Evolutionary conservation across 2,329 filamentous ascomycete genomes (phyloP).

Genomic region (Exophiala viscosa): DNA sequence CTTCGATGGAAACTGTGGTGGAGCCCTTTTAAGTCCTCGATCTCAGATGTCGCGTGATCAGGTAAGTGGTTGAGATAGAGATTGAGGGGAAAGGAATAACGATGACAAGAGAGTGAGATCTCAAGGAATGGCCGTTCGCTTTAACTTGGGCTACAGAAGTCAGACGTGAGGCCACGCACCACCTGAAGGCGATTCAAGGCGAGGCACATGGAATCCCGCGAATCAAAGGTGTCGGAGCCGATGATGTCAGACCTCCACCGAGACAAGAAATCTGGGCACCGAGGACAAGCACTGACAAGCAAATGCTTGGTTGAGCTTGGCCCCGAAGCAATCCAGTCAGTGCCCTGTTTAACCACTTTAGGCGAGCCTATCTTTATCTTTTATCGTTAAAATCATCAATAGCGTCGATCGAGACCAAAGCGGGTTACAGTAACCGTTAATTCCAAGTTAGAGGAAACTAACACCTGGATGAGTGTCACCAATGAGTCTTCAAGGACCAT

Average conservation of each 20-base stretch:
- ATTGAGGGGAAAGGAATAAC: background rate
- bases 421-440: too few relatives aligned
- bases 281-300: background rate
- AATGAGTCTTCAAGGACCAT: too few relatives aligned
- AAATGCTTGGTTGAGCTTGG: conserved; percentile 2
- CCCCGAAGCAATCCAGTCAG: background rate
- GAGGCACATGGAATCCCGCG: background rate
- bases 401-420: too few relatives aligned
- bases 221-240: background rate
- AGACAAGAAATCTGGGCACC: background rate
- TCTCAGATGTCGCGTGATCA: background rate
- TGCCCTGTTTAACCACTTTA: too few relatives aligned
- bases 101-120: background rate
- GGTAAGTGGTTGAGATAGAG: background rate
- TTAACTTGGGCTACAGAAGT: background rate
- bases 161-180: background rate
- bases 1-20: background rate
- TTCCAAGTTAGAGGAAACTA: too few relatives aligned
- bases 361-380: too few relatives aligned
- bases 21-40: background rate
- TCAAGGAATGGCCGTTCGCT: background rate
- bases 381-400: too few relatives aligned
- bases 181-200: background rate
- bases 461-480: too few relatives aligned
- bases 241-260: conserved; percentile 1